Percentiles rank a stretch among this genome's conserved stretches.
phyloP scores from a whole-genome alignment of 1,139 yeast genomes.

The Yarrowia galli region DNA sequence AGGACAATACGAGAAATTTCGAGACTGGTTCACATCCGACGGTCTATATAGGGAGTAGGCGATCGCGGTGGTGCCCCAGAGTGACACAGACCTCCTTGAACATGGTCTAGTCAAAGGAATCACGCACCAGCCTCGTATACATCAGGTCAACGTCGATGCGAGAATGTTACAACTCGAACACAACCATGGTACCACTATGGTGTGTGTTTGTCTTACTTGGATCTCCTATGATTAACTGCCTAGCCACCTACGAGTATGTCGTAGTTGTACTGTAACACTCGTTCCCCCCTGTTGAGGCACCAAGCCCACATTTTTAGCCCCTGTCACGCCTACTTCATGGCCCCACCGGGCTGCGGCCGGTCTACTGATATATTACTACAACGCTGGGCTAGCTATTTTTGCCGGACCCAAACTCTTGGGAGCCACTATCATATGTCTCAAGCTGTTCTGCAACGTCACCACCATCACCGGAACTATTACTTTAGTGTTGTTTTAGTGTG shows the following conservation, averaged over 20 bases:
- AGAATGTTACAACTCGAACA: too few relatives aligned
- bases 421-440: slow-evolving; percentile 12
- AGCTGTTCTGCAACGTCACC: slow-evolving; percentile 6
- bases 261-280: too few relatives aligned
- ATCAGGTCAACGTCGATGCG: too few relatives aligned
- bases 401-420: neutral
- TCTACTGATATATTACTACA: slow-evolving; percentile 3
- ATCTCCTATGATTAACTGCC: too few relatives aligned
- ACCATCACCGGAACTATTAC: slow-evolving; percentile 15
- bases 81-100: too few relatives aligned
- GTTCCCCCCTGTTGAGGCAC: slow-evolving; percentile 3
- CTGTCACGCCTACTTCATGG: neutral
- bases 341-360: slow-evolving; percentile 5
- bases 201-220: too few relatives aligned
- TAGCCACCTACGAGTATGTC: too few relatives aligned
- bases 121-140: too few relatives aligned
- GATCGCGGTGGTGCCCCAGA: too few relatives aligned
- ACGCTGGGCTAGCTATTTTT: slow-evolving; percentile 16
- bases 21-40: neutral
- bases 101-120: too few relatives aligned
- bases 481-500: slow-evolving; percentile 11
- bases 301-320: slow-evolving; percentile 9
- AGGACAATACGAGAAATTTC: neutral
- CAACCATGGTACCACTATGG: too few relatives aligned
- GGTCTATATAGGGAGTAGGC: too few relatives aligned